phyloP scores from a whole-genome alignment of 495 filamentous ascomycete species.

The Penicillium tannophilum region DNA sequence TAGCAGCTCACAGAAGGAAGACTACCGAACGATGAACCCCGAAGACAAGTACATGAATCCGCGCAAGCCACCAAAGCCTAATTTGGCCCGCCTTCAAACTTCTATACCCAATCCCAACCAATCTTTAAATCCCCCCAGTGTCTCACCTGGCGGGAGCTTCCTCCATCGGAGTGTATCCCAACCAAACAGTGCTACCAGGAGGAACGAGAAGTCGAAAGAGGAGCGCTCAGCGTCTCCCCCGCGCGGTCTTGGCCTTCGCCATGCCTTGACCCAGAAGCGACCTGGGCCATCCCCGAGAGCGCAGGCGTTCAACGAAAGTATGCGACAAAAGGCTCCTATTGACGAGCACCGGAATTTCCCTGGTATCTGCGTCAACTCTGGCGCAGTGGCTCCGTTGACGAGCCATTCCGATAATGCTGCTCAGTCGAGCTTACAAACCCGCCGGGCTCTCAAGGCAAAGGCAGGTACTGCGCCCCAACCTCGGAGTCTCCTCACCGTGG shows the following conservation, averaged over 20 bases:
- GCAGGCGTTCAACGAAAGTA: constrained; percentile 7
- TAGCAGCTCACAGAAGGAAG: constrained; percentile 39
- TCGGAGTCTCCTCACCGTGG: constrained; percentile 31
- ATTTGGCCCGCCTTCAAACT: constrained; percentile 54
- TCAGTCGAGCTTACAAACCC: constrained; percentile 37
- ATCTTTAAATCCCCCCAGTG: constrained; percentile 26
- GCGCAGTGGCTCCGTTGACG: constrained; percentile 11
- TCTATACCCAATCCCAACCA: constrained; percentile 54
- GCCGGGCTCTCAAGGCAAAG: constrained; percentile 35
- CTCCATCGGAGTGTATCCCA: constrained; percentile 40
- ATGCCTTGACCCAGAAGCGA: constrained; percentile 30
- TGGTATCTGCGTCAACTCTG: constrained; percentile 20
- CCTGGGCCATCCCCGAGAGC: constrained; percentile 9
- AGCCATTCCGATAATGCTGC: constrained; percentile 7
- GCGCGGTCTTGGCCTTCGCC: constrained; percentile 36
- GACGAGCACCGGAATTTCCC: constrained; percentile 20
- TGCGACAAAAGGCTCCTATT: constrained; percentile 3
- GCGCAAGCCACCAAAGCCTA: constrained; percentile 58
- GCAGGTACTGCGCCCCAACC: constrained; percentile 19
- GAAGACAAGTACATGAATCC: constrained; percentile 73
- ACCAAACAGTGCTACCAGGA: constrained; percentile 34
- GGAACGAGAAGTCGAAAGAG: constrained; percentile 27
- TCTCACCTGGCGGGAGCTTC: constrained; percentile 29
- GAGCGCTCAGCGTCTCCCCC: constrained; percentile 48
- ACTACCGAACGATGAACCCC: constrained; percentile 75